These are phyloP conservation scores for Acacia crassicarpa DNA, from an alignment of 306 rosid genomes.

Conservation along the genomic window DNA sequence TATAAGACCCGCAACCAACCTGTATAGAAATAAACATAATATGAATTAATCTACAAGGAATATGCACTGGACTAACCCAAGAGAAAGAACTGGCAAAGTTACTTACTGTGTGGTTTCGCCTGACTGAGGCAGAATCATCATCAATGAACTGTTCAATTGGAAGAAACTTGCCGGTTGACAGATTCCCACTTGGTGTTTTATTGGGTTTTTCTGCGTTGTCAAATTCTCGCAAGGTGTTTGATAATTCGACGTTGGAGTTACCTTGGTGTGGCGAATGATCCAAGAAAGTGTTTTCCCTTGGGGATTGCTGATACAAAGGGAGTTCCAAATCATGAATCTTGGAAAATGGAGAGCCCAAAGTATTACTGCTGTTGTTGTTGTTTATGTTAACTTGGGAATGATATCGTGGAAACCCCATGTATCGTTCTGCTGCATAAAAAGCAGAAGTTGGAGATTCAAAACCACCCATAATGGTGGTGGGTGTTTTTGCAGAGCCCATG, in stretches of 20 bases:
- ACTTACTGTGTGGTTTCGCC: constrained; percentile 49
- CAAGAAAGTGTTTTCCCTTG: constrained; percentile 36
- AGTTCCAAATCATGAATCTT: constrained; percentile 38
- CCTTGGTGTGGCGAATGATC: constrained; percentile 41
- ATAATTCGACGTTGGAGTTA: constrained; percentile 42
- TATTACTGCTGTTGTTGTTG: neutral
- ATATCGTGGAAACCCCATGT: constrained; percentile 69
- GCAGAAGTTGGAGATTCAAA: constrained; percentile 74
- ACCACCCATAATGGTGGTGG: constrained; percentile 48
- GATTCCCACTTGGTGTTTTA: constrained; percentile 30
- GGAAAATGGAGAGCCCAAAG: constrained; percentile 36
- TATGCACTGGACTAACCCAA: neutral
- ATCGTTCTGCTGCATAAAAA: constrained; percentile 66
- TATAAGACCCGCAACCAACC: constrained; percentile 43
- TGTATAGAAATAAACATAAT: constrained; percentile 16
- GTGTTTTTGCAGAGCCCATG: constrained; percentile 35
- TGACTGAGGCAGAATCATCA: constrained; percentile 23
- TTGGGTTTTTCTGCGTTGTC: constrained; percentile 27
- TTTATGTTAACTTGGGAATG: constrained; percentile 38
- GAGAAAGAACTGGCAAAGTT: neutral
- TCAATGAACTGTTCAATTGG: constrained; percentile 43
- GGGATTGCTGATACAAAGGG: constrained; percentile 50
- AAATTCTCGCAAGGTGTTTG: constrained; percentile 49
- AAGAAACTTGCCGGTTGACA: constrained; percentile 34
- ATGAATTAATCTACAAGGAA: neutral